A percentile compares a stretch with the other conserved stretches of the same genome.
Conservation (phyloP, 140 eudicot genomes). For the Flaveria floridana region DNA sequence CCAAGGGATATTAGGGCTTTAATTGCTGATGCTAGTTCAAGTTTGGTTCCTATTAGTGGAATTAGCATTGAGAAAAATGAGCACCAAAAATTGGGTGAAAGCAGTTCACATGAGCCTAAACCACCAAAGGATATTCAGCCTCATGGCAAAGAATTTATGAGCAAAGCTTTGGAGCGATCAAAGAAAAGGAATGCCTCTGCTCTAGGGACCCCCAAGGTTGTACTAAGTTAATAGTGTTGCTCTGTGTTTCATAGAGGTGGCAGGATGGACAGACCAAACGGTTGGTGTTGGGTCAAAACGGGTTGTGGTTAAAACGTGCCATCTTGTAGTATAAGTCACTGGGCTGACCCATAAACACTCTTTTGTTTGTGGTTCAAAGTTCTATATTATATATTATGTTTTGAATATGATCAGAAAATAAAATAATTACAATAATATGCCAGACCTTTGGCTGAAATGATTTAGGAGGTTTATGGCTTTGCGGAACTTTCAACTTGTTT, state of each 20-base stretch:
- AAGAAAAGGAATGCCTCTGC: constrained; percentile 90
- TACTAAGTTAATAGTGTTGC: constrained; percentile 2
- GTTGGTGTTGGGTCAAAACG: constrained; percentile 1
- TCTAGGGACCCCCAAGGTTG: constrained; percentile 92
- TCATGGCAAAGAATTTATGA: constrained; percentile 60
- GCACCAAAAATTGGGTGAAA: constrained; percentile 33
- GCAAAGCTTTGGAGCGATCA: constrained; percentile 71
- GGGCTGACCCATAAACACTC: constrained; percentile 12
- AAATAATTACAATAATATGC: not conserved
- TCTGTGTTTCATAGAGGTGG: not conserved
- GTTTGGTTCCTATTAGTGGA: constrained; percentile 42
- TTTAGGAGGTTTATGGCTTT: not conserved
- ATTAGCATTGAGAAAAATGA: constrained; percentile 35
- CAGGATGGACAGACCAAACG: not conserved
- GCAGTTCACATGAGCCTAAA: constrained; percentile 30
- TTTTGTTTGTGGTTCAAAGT: not conserved
- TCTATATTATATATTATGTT: constrained; percentile 1
- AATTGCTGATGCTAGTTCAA: constrained; percentile 87
- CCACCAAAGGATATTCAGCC: constrained; percentile 31
- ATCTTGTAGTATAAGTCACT: not conserved
- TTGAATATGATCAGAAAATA: constrained; percentile 1
- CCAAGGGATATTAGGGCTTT: constrained; percentile 85
- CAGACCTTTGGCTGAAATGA: not conserved
- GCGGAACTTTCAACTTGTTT: not conserved
- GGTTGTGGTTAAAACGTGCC: not conserved